phyloP scores from a whole-genome alignment of 1,284 basidiomycete species.

The Boletus sp. region DNA sequence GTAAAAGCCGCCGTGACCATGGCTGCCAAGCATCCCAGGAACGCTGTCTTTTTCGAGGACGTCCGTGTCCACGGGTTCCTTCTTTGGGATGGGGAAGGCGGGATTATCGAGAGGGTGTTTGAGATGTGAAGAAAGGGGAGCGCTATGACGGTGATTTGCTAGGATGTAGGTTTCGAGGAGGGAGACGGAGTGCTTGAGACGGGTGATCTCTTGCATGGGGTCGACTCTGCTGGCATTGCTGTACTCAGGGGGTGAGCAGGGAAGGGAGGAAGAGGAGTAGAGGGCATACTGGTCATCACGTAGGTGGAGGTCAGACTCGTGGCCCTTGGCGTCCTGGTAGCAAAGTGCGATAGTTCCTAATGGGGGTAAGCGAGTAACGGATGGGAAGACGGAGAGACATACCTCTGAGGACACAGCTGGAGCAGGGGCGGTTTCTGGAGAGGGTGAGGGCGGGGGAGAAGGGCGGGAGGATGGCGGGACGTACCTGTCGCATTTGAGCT shows the following conservation, averaged over 20 bases:
- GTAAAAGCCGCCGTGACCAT: constrained; percentile 63
- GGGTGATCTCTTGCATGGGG: constrained; percentile 66
- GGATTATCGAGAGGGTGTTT: constrained; percentile 35
- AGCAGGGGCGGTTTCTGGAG: constrained; percentile 72
- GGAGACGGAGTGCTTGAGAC: constrained; percentile 67
- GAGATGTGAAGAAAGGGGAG: constrained; percentile 26
- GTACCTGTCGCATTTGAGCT: constrained; percentile 80
- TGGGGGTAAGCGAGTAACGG: constrained; percentile 8
- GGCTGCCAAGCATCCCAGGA: constrained; percentile 64
- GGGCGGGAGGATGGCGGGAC: constrained; percentile 3
- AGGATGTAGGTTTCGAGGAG: constrained; percentile 68
- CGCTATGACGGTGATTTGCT: constrained; percentile 41
- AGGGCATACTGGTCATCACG: constrained; percentile 57
- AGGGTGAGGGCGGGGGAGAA: constrained; percentile 16
- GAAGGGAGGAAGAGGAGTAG: constrained; percentile 3
- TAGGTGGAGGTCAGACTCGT: constrained; percentile 44
- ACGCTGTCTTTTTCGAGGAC: constrained; percentile 43
- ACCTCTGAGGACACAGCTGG: constrained; percentile 77
- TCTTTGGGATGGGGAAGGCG: constrained; percentile 42
- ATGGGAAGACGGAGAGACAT: constrained; percentile 6
- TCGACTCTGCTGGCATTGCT: constrained; percentile 56
- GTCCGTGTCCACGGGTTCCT: constrained; percentile 49
- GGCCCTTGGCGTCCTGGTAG: constrained; percentile 65
- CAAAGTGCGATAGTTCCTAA: constrained; percentile 69
- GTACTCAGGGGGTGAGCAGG: constrained; percentile 15